These are phyloP conservation scores for Plasmodium gaboni DNA, from an alignment of 169 alveolate species.

Conservation along the genomic window DNA sequence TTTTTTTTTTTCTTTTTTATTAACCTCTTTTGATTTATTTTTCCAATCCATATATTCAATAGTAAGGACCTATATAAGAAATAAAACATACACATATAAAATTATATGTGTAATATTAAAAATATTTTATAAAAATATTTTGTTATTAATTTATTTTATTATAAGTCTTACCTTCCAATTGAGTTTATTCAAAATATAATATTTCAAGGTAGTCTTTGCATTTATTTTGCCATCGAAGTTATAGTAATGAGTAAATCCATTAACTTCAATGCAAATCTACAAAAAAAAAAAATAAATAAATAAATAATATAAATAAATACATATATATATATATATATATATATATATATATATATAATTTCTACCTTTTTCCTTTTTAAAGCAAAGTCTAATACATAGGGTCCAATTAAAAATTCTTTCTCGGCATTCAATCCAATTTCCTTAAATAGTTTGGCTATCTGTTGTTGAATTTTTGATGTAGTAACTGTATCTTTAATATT, in stretches of 20 bases:
- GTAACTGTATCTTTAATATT: conserved; percentile 61
- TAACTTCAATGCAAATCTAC: conserved; percentile 65
- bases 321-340: conserved; percentile 2
- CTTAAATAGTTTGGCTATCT: conserved; percentile 35
- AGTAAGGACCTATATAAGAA: conserved; percentile 31
- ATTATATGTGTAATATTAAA: not conserved
- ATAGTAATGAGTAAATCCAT: conserved; percentile 73
- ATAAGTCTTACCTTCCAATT: conserved; percentile 52
- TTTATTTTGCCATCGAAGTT: conserved; percentile 45
- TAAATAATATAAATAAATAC: not conserved
- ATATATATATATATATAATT: not conserved
- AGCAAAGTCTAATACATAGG: conserved; percentile 57
- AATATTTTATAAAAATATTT: not conserved
- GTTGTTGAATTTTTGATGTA: conserved; percentile 65
- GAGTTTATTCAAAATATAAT: conserved; percentile 41
- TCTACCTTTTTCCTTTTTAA: conserved; percentile 35
- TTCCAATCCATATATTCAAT: conserved; percentile 71
- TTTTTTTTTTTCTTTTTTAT: conserved; percentile 10
- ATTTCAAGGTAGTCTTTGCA: conserved; percentile 35
- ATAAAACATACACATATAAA: not conserved
- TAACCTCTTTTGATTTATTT: conserved; percentile 71
- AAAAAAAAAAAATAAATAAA: not conserved
- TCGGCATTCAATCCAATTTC: conserved; percentile 51
- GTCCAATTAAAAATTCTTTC: conserved; percentile 48
- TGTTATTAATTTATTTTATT: not conserved